Evolutionary conservation across 1,284 basidiomycete genomes (phyloP), one percentile per base, ranked within the genome.

Genomic region (Ustilago crameri): DNA sequence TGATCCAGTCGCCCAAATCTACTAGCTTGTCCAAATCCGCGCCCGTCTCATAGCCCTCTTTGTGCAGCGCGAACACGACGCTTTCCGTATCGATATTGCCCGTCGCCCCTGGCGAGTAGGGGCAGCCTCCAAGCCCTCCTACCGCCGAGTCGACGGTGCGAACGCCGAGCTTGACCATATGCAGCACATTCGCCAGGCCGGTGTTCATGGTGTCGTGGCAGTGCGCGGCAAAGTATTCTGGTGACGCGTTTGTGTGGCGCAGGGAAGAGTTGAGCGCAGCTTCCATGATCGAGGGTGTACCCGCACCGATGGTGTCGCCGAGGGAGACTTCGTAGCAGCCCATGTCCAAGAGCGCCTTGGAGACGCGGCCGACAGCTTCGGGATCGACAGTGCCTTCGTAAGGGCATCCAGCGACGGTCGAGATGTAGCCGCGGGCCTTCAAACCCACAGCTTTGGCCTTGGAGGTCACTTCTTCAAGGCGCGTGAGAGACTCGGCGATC

Each of bases 121-220:
- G 94, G 79, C 95, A 97, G 14, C 94, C 93, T 2, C 95, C 95
- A 0, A 97, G 88, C 0, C 94, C 93, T 5, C 90, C 92, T 5
- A 96, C 88, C 2, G 91, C 90, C 4, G 85, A 79, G 68, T 87
- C 86, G 22, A 87, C 83, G 2, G 85, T 85, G 3, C 75, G 57
- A 3, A 95, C 85, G 9, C 86, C 86, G 47, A 76, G 61, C 4
- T 80, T 77, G 2, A 86, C 82, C 17, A 85, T 78, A 32, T 85
- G 77, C 7, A 87, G 74, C 9, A 87, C 84, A 26, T 86, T 86
- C 0, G 86, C 82, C 0, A 87, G 74, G 2, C 89, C 93, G 38
- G 91, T 91, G 2, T 93, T 92, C 81, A 90, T 95, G 0, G 93
- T 96, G 81, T 97, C 93, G 83, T 96, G 93, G 84, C 92, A 93